Evolutionary conservation across 2,329 filamentous ascomycete genomes (phyloP).

Genomic region (Teratosphaeria pseudoeucalypti): DNA sequence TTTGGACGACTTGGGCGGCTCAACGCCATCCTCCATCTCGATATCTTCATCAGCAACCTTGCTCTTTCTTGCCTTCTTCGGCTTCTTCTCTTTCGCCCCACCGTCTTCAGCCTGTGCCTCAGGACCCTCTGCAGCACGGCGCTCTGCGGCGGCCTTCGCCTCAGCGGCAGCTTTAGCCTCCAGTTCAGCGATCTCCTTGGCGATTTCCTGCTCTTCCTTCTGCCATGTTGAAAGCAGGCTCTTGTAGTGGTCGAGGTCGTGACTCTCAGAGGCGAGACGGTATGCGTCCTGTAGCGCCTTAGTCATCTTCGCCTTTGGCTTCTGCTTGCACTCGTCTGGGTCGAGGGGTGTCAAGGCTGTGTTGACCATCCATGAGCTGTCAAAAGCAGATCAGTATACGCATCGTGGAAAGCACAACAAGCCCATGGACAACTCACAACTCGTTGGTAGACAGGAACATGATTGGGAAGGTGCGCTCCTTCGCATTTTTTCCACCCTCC

Average conservation of each 20-base stretch:
- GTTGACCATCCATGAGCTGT: conserved; percentile 84
- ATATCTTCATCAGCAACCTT: conserved; percentile 26
- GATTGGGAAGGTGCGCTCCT: conserved; percentile 80
- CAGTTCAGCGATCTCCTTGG: conserved; percentile 25
- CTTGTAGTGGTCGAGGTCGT: conserved; percentile 77
- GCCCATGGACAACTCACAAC: conserved; percentile 61
- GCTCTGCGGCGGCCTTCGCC: conserved; percentile 27
- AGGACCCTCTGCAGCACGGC: conserved; percentile 28
- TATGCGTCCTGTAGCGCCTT: conserved; percentile 74
- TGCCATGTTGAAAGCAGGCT: conserved; percentile 55
- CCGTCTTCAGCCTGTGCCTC: conserved; percentile 41
- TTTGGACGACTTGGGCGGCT: conserved; percentile 51
- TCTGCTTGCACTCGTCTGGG: conserved; percentile 54
- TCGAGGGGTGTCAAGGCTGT: conserved; percentile 70
- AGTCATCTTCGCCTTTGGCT: conserved; percentile 62
- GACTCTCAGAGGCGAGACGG: conserved; percentile 64
- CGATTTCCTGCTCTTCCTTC: conserved; percentile 35
- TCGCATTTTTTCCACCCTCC: conserved; percentile 75
- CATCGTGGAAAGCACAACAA: neutral
- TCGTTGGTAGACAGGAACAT: conserved; percentile 95
- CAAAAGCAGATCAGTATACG: conserved; percentile 3
- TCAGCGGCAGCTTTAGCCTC: conserved; percentile 31
- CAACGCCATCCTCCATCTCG: conserved; percentile 51
- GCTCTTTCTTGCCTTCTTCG: conserved; percentile 26
- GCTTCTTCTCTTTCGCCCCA: conserved; percentile 43